phyloP scores from a whole-genome alignment of 148 eudicot species.

The Tetragonia tetragonoides region DNA sequence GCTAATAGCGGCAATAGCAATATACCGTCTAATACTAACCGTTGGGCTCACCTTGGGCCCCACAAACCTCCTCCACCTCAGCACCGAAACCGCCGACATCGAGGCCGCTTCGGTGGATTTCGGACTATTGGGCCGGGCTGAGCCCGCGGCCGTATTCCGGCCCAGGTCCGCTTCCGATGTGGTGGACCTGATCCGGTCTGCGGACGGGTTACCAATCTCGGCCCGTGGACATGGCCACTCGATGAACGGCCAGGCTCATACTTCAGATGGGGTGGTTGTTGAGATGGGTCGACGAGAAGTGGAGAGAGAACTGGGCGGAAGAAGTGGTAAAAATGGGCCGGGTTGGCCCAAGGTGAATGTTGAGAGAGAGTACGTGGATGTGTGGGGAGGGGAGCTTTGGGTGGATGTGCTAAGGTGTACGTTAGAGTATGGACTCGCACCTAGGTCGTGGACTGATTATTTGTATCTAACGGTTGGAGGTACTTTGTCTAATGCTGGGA shows the following conservation, averaged over 20 bases:
- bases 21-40: slow-evolving; percentile 45
- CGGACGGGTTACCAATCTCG: slow-evolving; percentile 56
- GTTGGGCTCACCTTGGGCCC: slow-evolving; percentile 55
- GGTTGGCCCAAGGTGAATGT: slow-evolving; percentile 31
- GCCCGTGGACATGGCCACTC: slow-evolving; percentile 94
- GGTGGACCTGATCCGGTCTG: slow-evolving; percentile 37
- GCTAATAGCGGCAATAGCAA: slow-evolving; percentile 38
- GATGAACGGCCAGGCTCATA: slow-evolving; percentile 74
- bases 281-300: slow-evolving; percentile 49
- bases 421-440: slow-evolving; percentile 79
- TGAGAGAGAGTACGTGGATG: slow-evolving; percentile 56
- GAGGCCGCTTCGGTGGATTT: slow-evolving; percentile 62
- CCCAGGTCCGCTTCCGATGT: slow-evolving; percentile 61
- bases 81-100: slow-evolving; percentile 37
- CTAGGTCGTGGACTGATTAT: slow-evolving; percentile 92
- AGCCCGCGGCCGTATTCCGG: slow-evolving; percentile 56
- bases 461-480: slow-evolving; percentile 92
- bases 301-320: not conserved
- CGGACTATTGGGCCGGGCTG: slow-evolving; percentile 41
- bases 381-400: slow-evolving; percentile 97
- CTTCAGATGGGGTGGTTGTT: slow-evolving; percentile 58
- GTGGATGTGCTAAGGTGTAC: slow-evolving; percentile 77
- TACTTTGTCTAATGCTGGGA: slow-evolving; percentile 94
- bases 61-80: slow-evolving; percentile 38
- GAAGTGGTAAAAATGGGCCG: slow-evolving; percentile 1